Conservation (phyloP, 768 basidiomycete species). For the Pleurotus giganteus region DNA sequence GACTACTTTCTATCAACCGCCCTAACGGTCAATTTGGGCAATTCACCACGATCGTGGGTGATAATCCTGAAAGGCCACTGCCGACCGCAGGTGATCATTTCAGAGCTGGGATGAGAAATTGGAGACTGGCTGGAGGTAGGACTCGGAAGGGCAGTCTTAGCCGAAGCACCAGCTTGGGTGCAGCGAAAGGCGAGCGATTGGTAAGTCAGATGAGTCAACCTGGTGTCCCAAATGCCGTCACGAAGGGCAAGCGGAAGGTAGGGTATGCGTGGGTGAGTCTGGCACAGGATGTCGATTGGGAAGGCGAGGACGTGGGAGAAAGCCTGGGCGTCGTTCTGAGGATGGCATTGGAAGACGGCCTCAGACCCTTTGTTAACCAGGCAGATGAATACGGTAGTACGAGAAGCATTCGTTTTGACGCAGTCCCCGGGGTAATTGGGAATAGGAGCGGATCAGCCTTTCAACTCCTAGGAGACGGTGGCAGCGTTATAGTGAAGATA, state of each 20-base stretch:
- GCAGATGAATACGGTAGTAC: background rate
- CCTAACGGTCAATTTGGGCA: conserved; percentile 35
- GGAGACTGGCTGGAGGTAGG: conserved; percentile 33
- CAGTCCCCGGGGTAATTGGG: background rate
- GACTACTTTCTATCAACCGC: conserved; percentile 39
- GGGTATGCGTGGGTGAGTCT: conserved; percentile 83
- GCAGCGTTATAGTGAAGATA: conserved; percentile 13
- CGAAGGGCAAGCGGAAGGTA: conserved; percentile 39
- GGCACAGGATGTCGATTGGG: conserved; percentile 80
- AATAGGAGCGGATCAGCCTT: background rate
- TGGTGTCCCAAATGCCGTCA: conserved; percentile 8
- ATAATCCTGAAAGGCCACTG: conserved; percentile 59
- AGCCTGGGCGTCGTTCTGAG: conserved; percentile 40
- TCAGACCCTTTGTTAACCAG: conserved; percentile 20
- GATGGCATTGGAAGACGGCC: conserved; percentile 37
- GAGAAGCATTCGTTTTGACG: background rate
- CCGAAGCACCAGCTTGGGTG: conserved; percentile 9
- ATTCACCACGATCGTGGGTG: conserved; percentile 82
- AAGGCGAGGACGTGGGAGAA: conserved; percentile 70
- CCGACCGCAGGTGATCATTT: conserved; percentile 74
- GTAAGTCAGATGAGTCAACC: background rate
- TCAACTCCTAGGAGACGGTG: conserved; percentile 12
- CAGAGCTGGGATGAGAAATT: conserved; percentile 65
- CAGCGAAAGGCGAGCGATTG: background rate
- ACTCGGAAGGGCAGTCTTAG: conserved; percentile 14